phyloP scores from a whole-genome alignment of 2,329 filamentous ascomycete genomes.

The Plenodomus biglobosus region DNA sequence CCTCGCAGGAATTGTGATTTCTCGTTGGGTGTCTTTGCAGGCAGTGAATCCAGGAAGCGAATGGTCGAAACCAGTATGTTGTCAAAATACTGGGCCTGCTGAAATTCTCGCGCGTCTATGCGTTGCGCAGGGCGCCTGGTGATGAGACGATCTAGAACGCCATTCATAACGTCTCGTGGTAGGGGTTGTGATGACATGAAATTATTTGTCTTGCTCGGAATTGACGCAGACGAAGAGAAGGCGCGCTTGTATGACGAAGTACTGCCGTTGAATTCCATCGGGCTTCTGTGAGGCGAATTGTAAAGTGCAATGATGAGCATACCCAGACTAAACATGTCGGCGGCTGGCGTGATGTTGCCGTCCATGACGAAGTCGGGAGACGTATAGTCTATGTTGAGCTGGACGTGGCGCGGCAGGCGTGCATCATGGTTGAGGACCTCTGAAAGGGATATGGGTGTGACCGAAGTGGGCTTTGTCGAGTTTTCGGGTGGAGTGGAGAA shows the following conservation, averaged over 20 bases:
- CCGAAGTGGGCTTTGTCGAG: constrained; percentile 71
- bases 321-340: constrained; percentile 93
- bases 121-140: constrained; percentile 84
- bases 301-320: constrained; percentile 87
- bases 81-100: constrained; percentile 94
- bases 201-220: constrained; percentile 79
- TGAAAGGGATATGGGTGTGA: constrained; percentile 77
- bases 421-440: constrained; percentile 85
- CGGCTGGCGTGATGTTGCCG: constrained; percentile 77
- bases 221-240: constrained; percentile 74
- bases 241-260: constrained; percentile 81
- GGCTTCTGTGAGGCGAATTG: constrained; percentile 89
- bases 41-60: constrained; percentile 86
- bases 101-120: constrained; percentile 86
- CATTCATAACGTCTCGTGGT: constrained; percentile 72
- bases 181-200: constrained; percentile 79
- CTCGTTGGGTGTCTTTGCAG: constrained; percentile 86
- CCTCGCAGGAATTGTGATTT: constrained; percentile 92
- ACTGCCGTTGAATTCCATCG: constrained; percentile 79
- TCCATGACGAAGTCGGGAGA: constrained; percentile 95
- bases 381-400: constrained; percentile 88
- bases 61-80: constrained; percentile 96
- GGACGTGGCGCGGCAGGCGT: constrained; percentile 76
- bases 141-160: constrained; percentile 82
- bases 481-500: constrained; percentile 82